These are phyloP conservation scores for Voacanga thouarsii DNA, from an alignment of 257 asterid species.

Conservation along the genomic window DNA sequence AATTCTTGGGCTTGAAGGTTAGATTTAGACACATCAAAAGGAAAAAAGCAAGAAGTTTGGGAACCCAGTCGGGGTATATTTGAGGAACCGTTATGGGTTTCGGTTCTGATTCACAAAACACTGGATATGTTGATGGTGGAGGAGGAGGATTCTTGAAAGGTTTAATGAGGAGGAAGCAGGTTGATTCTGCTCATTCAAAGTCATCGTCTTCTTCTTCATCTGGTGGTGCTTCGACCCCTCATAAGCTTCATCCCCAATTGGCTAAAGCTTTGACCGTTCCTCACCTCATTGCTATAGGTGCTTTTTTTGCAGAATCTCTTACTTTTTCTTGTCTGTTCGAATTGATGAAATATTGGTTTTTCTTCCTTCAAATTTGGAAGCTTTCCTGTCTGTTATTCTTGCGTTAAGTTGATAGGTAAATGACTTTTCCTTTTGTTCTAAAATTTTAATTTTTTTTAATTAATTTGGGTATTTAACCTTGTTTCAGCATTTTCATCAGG, in stretches of 20 bases:
- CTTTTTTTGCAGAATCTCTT: not conserved
- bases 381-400: not conserved
- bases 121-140: constrained; percentile 32
- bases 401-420: not conserved
- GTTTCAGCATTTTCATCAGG: no score
- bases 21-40: not conserved
- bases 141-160: constrained; percentile 51
- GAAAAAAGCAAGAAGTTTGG: not conserved
- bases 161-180: constrained; percentile 85
- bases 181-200: constrained; percentile 57
- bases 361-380: not conserved
- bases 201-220: constrained; percentile 37
- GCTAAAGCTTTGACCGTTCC: constrained; percentile 73
- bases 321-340: no score
- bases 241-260: constrained; percentile 35
- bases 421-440: not conserved
- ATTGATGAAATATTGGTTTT: not conserved
- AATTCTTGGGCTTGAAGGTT: not conserved
- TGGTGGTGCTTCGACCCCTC: constrained; percentile 29
- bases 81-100: constrained; percentile 11
- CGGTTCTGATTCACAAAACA: constrained; percentile 34
- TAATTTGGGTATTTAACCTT: no score
- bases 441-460: no score
- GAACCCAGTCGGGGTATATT: not conserved
- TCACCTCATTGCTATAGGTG: constrained; percentile 83